These are phyloP conservation scores for Ustanciosporium gigantosporum DNA, from an alignment of 1,284 basidiomycete genomes.

Conservation along the genomic window DNA sequence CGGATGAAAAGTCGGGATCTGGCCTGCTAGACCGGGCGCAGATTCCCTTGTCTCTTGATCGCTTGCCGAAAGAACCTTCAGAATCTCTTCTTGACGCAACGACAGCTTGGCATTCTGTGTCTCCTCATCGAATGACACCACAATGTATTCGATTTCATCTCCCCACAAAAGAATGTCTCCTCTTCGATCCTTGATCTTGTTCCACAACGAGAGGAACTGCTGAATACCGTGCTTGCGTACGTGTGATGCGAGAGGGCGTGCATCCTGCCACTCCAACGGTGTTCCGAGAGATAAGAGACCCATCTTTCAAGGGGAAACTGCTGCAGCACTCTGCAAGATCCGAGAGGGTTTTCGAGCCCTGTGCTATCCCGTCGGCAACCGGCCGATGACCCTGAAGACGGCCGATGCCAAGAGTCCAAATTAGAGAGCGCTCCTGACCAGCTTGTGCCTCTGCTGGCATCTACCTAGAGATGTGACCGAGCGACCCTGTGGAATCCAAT, in stretches of 20 bases:
- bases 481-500: too few relatives aligned
- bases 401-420: too few relatives aligned
- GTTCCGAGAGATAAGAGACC: conserved; percentile 93
- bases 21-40: conserved; percentile 67
- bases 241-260: conserved; percentile 77
- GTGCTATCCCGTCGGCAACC: too few relatives aligned
- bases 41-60: conserved; percentile 68
- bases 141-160: conserved; percentile 99
- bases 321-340: too few relatives aligned
- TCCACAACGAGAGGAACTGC: conserved; percentile 92
- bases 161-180: conserved; percentile 97
- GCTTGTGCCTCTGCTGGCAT: too few relatives aligned
- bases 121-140: conserved; percentile 80
- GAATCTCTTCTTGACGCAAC: conserved; percentile 88
- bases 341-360: too few relatives aligned
- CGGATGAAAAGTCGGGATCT: conserved; percentile 89
- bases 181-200: conserved; percentile 83
- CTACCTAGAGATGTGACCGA: too few relatives aligned
- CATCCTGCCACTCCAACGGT: conserved; percentile 88
- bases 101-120: conserved; percentile 82
- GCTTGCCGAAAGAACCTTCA: conserved; percentile 70
- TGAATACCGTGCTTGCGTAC: conserved; percentile 90
- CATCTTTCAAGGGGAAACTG: conserved; percentile 73
- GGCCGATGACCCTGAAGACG: too few relatives aligned
- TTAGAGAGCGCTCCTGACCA: too few relatives aligned